These are phyloP conservation scores for Mycena vitilis DNA, from an alignment of 768 basidiomycete species.

Conservation along the genomic window DNA sequence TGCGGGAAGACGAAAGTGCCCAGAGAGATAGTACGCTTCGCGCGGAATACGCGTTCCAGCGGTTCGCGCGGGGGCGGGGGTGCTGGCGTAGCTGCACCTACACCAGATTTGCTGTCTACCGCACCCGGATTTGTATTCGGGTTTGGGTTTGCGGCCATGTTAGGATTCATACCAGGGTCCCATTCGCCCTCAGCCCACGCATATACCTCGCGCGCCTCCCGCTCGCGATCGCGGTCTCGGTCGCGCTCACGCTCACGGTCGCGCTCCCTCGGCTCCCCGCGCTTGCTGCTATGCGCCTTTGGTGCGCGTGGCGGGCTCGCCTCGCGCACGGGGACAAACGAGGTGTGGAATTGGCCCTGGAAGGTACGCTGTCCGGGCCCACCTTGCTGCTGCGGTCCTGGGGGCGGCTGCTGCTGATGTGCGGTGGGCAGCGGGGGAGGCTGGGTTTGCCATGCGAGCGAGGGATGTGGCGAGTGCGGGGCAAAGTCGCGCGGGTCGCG, in stretches of 20 bases:
- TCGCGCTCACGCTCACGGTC: not conserved
- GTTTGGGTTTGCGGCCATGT: not conserved
- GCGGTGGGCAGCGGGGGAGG: not conserved
- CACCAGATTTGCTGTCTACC: not conserved
- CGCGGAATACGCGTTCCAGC: constrained; percentile 33
- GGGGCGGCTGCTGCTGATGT: constrained; percentile 3
- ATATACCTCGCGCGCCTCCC: not conserved
- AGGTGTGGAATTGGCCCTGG: constrained; percentile 38
- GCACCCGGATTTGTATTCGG: too few relatives aligned
- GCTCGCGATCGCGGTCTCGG: not conserved
- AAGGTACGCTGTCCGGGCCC: constrained; percentile 22
- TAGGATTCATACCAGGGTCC: not conserved
- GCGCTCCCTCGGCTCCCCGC: not conserved
- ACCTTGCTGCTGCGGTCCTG: constrained; percentile 5
- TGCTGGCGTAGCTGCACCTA: not conserved
- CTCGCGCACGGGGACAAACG: constrained; percentile 35
- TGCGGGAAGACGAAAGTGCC: constrained; percentile 29
- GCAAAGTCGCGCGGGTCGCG: constrained; percentile 22
- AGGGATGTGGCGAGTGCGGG: constrained; percentile 26
- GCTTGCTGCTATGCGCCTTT: not conserved
- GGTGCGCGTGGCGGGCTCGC: constrained; percentile 19
- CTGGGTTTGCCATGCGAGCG: constrained; percentile 27
- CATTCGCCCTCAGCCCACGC: not conserved
- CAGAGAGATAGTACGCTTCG: constrained; percentile 4
- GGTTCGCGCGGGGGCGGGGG: constrained; percentile 6